phyloP scores from a whole-genome alignment of 1,139 yeast species.

The Hansenula sp. region DNA sequence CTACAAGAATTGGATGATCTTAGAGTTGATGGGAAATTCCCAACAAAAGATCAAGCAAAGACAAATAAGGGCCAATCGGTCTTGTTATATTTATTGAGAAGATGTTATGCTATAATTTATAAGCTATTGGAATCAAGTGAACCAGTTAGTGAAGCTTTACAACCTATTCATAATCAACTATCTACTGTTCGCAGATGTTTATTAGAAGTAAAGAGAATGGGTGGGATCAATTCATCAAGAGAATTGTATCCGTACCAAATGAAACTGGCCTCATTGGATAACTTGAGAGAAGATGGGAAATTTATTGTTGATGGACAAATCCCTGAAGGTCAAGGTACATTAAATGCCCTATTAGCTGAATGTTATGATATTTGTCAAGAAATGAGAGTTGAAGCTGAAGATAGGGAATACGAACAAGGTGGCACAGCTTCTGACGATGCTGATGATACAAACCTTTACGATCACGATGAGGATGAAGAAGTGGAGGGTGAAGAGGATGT shows the following conservation, averaged over 20 bases:
- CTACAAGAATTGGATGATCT: constrained; percentile 69
- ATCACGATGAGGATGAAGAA: constrained; percentile 12
- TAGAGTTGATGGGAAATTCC: constrained; percentile 55
- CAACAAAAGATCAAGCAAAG: constrained; percentile 22
- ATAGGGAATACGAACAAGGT: constrained; percentile 28
- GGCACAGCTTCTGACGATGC: constrained; percentile 15
- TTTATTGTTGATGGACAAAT: constrained; percentile 82
- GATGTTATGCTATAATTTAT: constrained; percentile 87
- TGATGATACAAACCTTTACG: constrained; percentile 14
- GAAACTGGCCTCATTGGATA: constrained; percentile 86
- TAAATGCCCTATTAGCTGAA: constrained; percentile 85
- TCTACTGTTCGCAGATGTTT: constrained; percentile 87
- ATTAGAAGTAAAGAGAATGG: constrained; percentile 84
- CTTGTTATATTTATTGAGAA: constrained; percentile 71
- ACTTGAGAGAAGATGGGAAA: constrained; percentile 83
- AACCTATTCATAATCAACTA: constrained; percentile 88
- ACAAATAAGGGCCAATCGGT: constrained; percentile 55
- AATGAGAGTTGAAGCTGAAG: constrained; percentile 82
- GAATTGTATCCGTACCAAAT: constrained; percentile 94
- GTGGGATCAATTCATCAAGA: constrained; percentile 80
- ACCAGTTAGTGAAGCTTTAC: constrained; percentile 90
- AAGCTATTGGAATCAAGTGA: constrained; percentile 87
- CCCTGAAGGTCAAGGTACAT: constrained; percentile 96
- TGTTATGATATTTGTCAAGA: constrained; percentile 93
- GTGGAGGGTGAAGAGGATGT: constrained; percentile 6